Base-by-base conservation (phyloP, 2,329 filamentous ascomycete species). In the Colletotrichum higginsianum region DNA sequence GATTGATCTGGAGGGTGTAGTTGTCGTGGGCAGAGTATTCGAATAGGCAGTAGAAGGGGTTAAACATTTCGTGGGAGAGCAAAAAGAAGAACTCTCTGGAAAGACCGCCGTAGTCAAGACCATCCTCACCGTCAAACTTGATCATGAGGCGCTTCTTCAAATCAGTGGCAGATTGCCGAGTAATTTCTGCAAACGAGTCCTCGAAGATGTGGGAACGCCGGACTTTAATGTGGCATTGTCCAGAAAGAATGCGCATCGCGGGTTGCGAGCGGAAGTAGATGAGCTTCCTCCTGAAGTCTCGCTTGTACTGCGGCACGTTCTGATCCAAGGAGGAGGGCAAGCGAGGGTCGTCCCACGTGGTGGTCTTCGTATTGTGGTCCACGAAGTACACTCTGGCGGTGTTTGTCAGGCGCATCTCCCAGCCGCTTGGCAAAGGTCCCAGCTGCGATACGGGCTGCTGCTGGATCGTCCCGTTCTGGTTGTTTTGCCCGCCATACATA, bases 1-100 rank as follows among this genome's bases (percentile, higher is more conserved):
- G 96, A 85, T 99, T 99, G 86, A 99, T 99, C 84, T 99, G 96
- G 66, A 99, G 92, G 40, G 96, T 99, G 85, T 99, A 99, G 86
- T 99, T 99, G 90, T 99, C 96, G 86, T 99, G 96, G 49, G 96
- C 96, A 35, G 96, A 98, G 84, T 99, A 99, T 85, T 99, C 96
- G 86, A 99, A 99, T 65, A 99, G 88, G 82, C 96, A 99, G 86
- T 99, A 99, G 85, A 99, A 99, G 42, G 96, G 96, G 83, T 99
- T 99, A 86, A 99, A 99, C 96, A 99, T 99, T 86, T 99, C 96
- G 84, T 99, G 96, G 18, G 96, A 98, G 66, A 99, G 90, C 50
- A 99, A 87, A 91, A 99, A 99, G 88, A 99, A 99, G 87, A 99
- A 99, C 84, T 99, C 96, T 89, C 95, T 90, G 46, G 96, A 99